Evolutionary conservation across 2,329 filamentous ascomycete genomes (phyloP).

Genomic region (Aureobasidium melanogenum): DNA sequence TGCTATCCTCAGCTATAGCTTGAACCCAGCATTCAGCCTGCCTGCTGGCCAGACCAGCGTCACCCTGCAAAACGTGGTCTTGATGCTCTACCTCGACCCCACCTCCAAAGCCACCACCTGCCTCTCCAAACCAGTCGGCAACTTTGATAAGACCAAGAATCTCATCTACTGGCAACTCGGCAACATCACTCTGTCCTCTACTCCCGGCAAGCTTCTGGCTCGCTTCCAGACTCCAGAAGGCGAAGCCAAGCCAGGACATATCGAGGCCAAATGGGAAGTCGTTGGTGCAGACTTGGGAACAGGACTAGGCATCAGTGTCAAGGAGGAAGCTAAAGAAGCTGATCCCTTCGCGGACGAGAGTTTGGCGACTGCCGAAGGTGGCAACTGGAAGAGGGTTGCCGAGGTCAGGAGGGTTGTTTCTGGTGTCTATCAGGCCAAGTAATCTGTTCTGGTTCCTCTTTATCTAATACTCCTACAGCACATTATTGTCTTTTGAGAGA

Average conservation of each 20-base stretch:
- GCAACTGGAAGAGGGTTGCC: slow-evolving; percentile 8
- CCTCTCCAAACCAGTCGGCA: slow-evolving; percentile 72
- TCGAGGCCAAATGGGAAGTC: slow-evolving; percentile 79
- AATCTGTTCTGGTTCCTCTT: not conserved
- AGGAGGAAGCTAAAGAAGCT: slow-evolving; percentile 30
- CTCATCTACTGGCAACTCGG: slow-evolving; percentile 74
- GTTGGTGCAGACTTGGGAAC: slow-evolving; percentile 32
- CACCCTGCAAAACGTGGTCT: slow-evolving; percentile 63
- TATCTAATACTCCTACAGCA: not conserved
- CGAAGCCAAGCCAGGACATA: slow-evolving; percentile 60
- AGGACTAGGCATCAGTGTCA: slow-evolving; percentile 58
- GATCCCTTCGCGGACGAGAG: slow-evolving; percentile 21
- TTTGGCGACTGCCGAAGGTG: not conserved
- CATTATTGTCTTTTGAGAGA: not conserved
- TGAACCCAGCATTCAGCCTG: slow-evolving; percentile 62
- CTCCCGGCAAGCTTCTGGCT: slow-evolving; percentile 69
- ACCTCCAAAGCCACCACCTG: slow-evolving; percentile 54
- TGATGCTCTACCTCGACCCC: slow-evolving; percentile 60
- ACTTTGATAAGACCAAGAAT: slow-evolving; percentile 66
- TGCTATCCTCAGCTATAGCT: slow-evolving; percentile 71
- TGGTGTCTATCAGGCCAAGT: slow-evolving; percentile 12
- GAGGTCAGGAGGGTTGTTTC: slow-evolving; percentile 13
- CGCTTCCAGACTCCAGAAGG: slow-evolving; percentile 64
- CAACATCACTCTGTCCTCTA: slow-evolving; percentile 48
- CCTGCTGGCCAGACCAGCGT: slow-evolving; percentile 32